Evolutionary conservation across 2,329 filamentous ascomycete species (phyloP).

Genomic region (Alternaria rosae): DNA sequence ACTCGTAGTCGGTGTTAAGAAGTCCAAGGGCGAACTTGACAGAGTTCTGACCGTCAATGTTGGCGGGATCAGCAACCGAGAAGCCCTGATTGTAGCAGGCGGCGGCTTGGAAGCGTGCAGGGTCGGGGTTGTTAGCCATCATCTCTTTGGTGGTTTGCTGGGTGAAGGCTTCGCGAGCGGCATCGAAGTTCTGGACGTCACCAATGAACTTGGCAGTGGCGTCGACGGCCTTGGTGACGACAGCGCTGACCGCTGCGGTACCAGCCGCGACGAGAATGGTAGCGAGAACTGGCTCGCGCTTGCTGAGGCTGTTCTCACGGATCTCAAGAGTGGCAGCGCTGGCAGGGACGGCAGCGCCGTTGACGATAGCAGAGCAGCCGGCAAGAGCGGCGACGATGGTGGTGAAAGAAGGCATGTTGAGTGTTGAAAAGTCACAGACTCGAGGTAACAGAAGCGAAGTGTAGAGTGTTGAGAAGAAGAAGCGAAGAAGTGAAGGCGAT

Average conservation of each 20-base stretch:
- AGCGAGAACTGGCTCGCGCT: slow-evolving; percentile 10
- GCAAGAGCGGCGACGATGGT: slow-evolving; percentile 8
- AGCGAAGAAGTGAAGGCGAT: neutral
- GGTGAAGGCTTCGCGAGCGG: slow-evolving; percentile 14
- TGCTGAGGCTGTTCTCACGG: neutral
- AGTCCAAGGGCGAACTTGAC: slow-evolving; percentile 11
- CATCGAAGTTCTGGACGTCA: slow-evolving; percentile 7
- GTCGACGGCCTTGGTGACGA: slow-evolving; percentile 9
- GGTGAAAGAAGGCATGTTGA: slow-evolving; percentile 13
- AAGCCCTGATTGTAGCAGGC: slow-evolving; percentile 15
- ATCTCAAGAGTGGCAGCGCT: slow-evolving; percentile 8
- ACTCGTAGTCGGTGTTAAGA: slow-evolving; percentile 17
- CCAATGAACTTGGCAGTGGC: slow-evolving; percentile 6
- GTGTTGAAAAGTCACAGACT: slow-evolving; percentile 7
- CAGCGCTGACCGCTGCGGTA: slow-evolving; percentile 12
- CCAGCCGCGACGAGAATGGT: slow-evolving; percentile 11
- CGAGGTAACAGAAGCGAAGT: slow-evolving; percentile 1
- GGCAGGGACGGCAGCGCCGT: slow-evolving; percentile 8
- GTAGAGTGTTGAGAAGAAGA: neutral
- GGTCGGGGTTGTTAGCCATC: slow-evolving; percentile 12
- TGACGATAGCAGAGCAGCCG: slow-evolving; percentile 7
- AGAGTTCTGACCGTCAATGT: slow-evolving; percentile 6
- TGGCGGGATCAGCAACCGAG: slow-evolving; percentile 3
- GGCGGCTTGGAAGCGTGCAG: slow-evolving; percentile 5
- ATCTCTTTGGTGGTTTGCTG: slow-evolving; percentile 10